Base-by-base conservation (phyloP, 345 rosid genomes). In the Gossypium stocksii region DNA sequence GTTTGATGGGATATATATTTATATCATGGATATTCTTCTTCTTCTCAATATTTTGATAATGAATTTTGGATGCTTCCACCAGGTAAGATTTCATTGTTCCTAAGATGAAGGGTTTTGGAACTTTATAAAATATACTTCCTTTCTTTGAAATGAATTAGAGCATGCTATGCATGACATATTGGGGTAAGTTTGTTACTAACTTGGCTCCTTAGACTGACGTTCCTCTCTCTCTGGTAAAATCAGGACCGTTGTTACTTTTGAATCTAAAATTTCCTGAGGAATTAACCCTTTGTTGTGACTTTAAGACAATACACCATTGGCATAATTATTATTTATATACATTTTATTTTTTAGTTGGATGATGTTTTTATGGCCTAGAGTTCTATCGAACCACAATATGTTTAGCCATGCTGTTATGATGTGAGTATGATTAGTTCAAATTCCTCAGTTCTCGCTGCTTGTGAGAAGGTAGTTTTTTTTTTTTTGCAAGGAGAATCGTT, bases 31-130 rank as follows among this genome's bases (percentile, higher is more conserved):
- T 34, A 34, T 34, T 34, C n/a, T 66, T 20, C 22, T 53, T 34
- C 29, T 56, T 56, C 62, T 27, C 15, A 51, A 69, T 16, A 60
- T 69, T 51, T 51, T 4, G 73, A n/a, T 27, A 10, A 51, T 51
- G 45, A 51, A 49, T 69, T 51, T 71, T 56, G 72, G 49, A 6
- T 71, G 20, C 17, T 17, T 16, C 60, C 25, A 16, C 60, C 22
- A 2, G 73, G 23, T 69, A 51, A 69, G 44, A 49, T 51, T 69
- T 59, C 62, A 54, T 54, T 70, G 27, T 51, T 68, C 27, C 19
- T 27, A 19, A 54, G 74, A 52, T n/a, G 25, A 70, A 20, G 48
- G 19, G 9, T 14, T 56, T 41, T 71, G 59, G 14, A 23, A 34
- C 44, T 19, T 41, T 56, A 38, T 25, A 34, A 62, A 29, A 34